Evolutionary conservation across 1,284 basidiomycete genomes (phyloP).

Genomic region (Coriolopsis trogii): DNA sequence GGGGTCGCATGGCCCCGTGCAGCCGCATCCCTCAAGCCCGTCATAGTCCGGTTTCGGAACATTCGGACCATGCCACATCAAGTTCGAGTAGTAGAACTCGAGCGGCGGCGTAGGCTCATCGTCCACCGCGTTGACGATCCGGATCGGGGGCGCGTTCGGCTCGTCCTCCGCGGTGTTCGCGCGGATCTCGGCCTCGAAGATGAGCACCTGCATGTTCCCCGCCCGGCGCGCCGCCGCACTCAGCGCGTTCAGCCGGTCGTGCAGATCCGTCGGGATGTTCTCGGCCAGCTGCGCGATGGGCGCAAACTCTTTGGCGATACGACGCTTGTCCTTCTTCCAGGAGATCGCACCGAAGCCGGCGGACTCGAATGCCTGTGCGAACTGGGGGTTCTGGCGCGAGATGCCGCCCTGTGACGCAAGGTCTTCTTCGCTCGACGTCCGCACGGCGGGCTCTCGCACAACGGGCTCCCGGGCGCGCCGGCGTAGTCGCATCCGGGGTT

Average conservation of each 20-base stretch:
- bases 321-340: constrained; percentile 25
- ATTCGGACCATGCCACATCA: constrained; percentile 68
- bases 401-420: constrained; percentile 11
- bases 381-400: not conserved
- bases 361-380: constrained; percentile 9
- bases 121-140: constrained; percentile 67
- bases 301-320: constrained; percentile 27
- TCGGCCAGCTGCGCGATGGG: constrained; percentile 25
- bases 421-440: constrained; percentile 15
- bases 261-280: constrained; percentile 36
- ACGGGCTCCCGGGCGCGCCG: too few species aligned
- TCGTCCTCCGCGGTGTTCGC: constrained; percentile 52
- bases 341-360: constrained; percentile 23
- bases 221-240: constrained; percentile 19
- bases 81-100: constrained; percentile 81
- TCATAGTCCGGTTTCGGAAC: constrained; percentile 69
- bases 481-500: constrained; percentile 8
- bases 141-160: constrained; percentile 64
- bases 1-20: constrained; percentile 74
- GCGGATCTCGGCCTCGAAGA: constrained; percentile 36
- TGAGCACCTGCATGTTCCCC: constrained; percentile 30
- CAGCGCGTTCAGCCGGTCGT: constrained; percentile 36
- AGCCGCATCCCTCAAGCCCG: constrained; percentile 68
- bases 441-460: constrained; percentile 13
- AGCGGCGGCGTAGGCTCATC: constrained; percentile 66